Base-by-base conservation (phyloP, 441 rosid species). In the Euphorbia neoarborescens region DNA sequence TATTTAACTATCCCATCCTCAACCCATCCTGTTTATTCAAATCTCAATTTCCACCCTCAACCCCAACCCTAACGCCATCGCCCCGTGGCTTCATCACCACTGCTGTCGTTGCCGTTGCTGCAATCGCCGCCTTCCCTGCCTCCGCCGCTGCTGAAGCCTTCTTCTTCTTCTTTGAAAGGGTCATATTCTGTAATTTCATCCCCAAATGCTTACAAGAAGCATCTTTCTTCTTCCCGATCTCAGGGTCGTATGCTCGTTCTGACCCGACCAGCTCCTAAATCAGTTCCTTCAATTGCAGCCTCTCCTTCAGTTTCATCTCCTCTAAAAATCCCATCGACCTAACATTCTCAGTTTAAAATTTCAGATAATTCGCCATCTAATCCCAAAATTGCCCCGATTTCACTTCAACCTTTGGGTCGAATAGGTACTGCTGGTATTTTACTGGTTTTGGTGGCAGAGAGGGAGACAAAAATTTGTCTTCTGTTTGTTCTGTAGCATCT, bases 241-340 rank as follows among this genome's bases (percentile, higher is more conserved):
- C 85, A 84, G 73, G 93, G 98, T 78, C 97, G 97, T 60, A 92
- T 92, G 91, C 89, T 90, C 54, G 88, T 92, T 75, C 83, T 92
- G 79, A 85, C 87, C 77, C 90, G 86, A 67, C 84, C 91, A 40
- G 35, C 89, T 3, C 80, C 87, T 1, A 87, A 83, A 38, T 85
- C 93, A 24, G 11, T 76, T 5, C 28, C 82, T 5, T 38, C 63
- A 19, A 0, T 63, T n/a, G 15, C 78, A 7, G 12, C 71, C 73
- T n/a, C 63, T 59, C 7, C 78, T 9, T 15, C n/a, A n/a, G n/a
- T 28, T n/a, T 50, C 77, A 11, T 71, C 75, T 13, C 62, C 76
- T 48, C 73, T 70, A 11, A 65, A 66, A 17, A 69, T 34, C 54
- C 42, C 56, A 15, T 22, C 65, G 25, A 35, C 67, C 65, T 65